These are phyloP conservation scores for Podaxis carcinomalis DNA, from an alignment of 768 basidiomycete species.

Conservation along the genomic window DNA sequence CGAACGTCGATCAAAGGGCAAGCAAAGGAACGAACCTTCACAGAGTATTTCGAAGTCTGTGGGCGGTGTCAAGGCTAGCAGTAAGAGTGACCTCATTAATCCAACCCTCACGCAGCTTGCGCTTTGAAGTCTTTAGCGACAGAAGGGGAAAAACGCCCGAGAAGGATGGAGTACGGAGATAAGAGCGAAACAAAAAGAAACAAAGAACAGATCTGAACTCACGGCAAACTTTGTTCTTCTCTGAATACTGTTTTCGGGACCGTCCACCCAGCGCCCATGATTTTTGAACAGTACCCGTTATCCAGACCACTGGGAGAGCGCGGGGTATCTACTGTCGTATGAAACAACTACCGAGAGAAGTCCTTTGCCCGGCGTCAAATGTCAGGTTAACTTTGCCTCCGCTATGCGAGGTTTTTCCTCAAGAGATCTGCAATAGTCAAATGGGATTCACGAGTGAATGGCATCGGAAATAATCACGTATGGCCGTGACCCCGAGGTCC, in stretches of 20 bases:
- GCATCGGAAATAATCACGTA: neutral
- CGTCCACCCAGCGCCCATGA: neutral
- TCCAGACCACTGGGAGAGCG: neutral
- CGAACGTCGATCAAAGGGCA: neutral
- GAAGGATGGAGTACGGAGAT: constrained; percentile 8
- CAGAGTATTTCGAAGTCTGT: neutral
- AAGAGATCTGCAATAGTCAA: neutral
- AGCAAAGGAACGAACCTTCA: neutral
- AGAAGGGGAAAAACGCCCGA: neutral
- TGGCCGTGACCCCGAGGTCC: neutral
- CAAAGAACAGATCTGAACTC: neutral
- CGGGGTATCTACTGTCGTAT: neutral
- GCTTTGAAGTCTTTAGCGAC: neutral
- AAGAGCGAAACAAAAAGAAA: constrained; percentile 5
- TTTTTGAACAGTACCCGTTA: neutral
- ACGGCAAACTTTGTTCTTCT: neutral
- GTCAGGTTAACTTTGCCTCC: neutral
- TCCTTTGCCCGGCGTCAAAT: neutral
- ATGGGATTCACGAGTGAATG: neutral
- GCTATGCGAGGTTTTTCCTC: constrained; percentile 7
- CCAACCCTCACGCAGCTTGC: neutral
- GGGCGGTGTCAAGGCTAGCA: neutral
- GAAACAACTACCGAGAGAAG: constrained; percentile 1
- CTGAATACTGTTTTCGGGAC: neutral
- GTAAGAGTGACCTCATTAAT: neutral